Base-by-base conservation (phyloP, 164 flowering plant genomes). In the Vitis labrusca region DNA sequence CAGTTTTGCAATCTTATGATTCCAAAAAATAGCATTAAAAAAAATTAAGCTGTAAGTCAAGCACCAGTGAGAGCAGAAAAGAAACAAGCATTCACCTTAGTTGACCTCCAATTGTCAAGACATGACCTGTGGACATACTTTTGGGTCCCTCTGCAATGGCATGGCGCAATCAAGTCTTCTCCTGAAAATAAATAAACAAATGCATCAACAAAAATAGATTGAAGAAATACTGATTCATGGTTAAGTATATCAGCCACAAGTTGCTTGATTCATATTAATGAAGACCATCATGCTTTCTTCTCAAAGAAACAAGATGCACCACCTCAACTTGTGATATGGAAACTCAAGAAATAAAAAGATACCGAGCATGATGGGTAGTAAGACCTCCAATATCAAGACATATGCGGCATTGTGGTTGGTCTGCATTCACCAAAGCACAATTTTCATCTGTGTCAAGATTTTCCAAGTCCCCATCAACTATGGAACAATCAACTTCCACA, bases 91-190 rank as follows among this genome's bases (percentile, higher is more conserved):
- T 32, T 51, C 76, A 92, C 99, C 98, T 91, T 96, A 2, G 97
- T 89, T 66, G 97, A 90, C 77, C 98, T 91, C 99, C 98, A 93
- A 71, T 91, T 81, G 80, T 96, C 99, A 74, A 96, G 97, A 79
- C 99, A 96, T 67, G 95, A 89, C 71, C 97, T 82, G 75, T 96
- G 98, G 50, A 96, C 98, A 81, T 84, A 92, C 78, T 96, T 93
- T 71, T 93, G 98, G 50, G 99, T 93, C 71, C 98, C 99, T 84
- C 80, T 88, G 82, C 99, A 93, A 76, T 90, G 78, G 81, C 99
- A 96, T 23, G 99, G 99, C 58, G 98, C 95, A 79, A 93, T 92
- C 59, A 96, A 80, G 74, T 91, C 97, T 72, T 91, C 95, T 10
- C 92, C 98, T 96, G 81, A 50, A 73, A 73, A 74, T 63, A 51